phyloP scores from a whole-genome alignment of 768 basidiomycete species.

The Amanita thiersii region DNA sequence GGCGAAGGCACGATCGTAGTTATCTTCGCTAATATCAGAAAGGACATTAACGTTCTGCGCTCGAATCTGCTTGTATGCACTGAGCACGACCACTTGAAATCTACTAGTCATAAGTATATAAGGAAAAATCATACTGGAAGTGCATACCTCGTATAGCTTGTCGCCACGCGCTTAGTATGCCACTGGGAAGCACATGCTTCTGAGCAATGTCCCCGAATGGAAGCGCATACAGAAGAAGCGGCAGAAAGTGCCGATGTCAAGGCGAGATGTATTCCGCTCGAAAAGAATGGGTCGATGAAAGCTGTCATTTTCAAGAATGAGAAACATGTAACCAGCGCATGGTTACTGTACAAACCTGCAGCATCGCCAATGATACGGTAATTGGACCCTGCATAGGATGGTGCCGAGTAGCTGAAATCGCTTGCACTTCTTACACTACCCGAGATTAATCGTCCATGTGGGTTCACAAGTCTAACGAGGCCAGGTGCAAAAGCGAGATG shows the following conservation, averaged over 20 bases:
- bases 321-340: not conserved
- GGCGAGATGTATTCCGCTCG: constrained; percentile 56
- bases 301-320: constrained; percentile 21
- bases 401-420: constrained; percentile 61
- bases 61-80: constrained; percentile 66
- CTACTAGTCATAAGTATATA: constrained; percentile 20
- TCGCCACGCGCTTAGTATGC: constrained; percentile 49
- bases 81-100: constrained; percentile 64
- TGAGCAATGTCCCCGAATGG: constrained; percentile 39
- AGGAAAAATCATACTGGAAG: not conserved
- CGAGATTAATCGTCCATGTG: constrained; percentile 25
- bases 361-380: constrained; percentile 65
- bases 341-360: constrained; percentile 33
- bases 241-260: constrained; percentile 56
- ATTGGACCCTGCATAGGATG: constrained; percentile 41
- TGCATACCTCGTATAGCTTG: constrained; percentile 47
- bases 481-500: constrained; percentile 42
- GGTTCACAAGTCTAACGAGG: constrained; percentile 31
- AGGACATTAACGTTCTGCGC: constrained; percentile 48
- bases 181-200: constrained; percentile 40
- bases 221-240: constrained; percentile 47
- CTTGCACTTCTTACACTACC: constrained; percentile 44
- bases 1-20: constrained; percentile 61
- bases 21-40: constrained; percentile 59
- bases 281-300: constrained; percentile 63